Evolutionary conservation across 495 filamentous ascomycete species (phyloP), one percentile per base, ranked within the genome.

Genomic region (Platismatia glauca): DNA sequence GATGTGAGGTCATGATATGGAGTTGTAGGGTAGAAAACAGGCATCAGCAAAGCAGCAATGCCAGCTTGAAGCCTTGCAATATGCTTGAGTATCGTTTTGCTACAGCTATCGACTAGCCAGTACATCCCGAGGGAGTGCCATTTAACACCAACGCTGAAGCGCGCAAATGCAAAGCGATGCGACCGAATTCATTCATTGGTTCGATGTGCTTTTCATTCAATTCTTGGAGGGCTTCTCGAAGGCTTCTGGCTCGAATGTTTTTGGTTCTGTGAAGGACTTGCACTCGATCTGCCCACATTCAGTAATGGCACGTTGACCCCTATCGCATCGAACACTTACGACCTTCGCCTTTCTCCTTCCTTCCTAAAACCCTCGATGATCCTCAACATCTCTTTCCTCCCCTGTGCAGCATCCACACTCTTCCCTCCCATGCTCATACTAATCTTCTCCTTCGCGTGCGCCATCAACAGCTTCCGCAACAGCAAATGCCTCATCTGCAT

Each of bases 401-500:
- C 88, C 3, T 82, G 82, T 15, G 69, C 67, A 13, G 90, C 89
- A 78, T 97, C 88, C 41, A 97, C 81, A 65, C 84, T 80, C 68
- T 86, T 88, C 16, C 87, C 87, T 0, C 82, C 85, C 79, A 99
- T 86, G 64, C 86, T 91, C 92, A 97, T 97, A 66, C 84, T 90
- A n/a, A 97, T 84, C 73, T 94, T 94, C 70, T 90, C 82, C 58
- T 81, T 82, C 1, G 85, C 82, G 67, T 89, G 86, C 6, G 88
- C 89, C 52, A 77, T 80, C 50, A 99, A 75, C n/a, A 99, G 75
- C 53, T 88, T 79, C 73, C 89, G 90, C 41, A 96, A 73, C 24
- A 98, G 82, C 20, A 99, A 74, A 72, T 96, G 84, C 44, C 89
- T 81, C 92, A 97, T 99, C 60, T 88, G 81, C 66, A 96, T 82